Evolutionary conservation across 2,329 filamentous ascomycete species (phyloP), one percentile per base, ranked within the genome.

Genomic region (Fusarium xyrophilum): DNA sequence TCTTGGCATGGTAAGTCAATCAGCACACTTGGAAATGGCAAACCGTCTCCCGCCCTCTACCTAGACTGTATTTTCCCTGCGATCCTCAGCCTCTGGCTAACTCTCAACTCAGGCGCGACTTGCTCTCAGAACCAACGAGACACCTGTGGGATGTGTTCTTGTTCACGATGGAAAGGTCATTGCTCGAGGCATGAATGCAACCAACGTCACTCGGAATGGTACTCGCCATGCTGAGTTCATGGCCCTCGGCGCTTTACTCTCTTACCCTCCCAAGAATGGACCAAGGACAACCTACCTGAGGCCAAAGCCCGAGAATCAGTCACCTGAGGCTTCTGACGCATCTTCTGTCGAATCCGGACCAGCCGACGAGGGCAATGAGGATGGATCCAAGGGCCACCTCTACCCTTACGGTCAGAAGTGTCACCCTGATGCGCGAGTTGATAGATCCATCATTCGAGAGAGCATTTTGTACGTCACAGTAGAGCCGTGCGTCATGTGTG

Each of bases 401-500:
- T 88, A 82, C 65, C 86, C 86, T 2, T 89, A 89, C 58, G 86
- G 86, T 7, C 86, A 88, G 71, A 88, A 88, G 74, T 80, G 86
- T 1, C 82, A 87, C 63, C 82, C 84, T 0, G 79, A 79, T 5
- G 79, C 85, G 25, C 85, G 84, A 54, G 86, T 96, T 69, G 85
- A 90, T 55, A 85, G 88, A 35, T 85, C 85, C 15, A 87, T 95
- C 67, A 84, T 98, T 71, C 83, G 83, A 39, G 87, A 94, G 68
- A 86, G 85, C 71, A 91, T 89, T 13, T 87, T 99, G 53, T 99
- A 99, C 79, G 96, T 99, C 50, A 99, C 96, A 0, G 95, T 99
- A 56, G 96, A 99, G 80, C 96, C 96, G 7, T 99, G 96, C 79
- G 93, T 99, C 81, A 99, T 99, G 96, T 99, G 96, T 77, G 96